Evolutionary conservation across 352 stramenopile genomes (phyloP).

Genomic region (Phytophthora nicotianae): DNA sequence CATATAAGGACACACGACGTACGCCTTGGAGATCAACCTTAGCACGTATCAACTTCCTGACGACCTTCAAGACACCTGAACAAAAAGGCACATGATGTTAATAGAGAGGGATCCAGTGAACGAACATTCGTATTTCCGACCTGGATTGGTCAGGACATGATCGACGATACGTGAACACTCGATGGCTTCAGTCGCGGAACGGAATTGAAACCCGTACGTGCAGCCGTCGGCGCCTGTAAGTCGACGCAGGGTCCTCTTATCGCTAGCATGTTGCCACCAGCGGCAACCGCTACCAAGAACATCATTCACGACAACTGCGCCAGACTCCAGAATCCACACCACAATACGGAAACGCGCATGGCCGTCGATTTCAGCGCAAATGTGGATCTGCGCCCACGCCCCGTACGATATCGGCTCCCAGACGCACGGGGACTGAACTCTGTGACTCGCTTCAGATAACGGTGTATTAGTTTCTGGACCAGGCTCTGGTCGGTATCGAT

Average conservation of each 20-base stretch:
- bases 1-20: slow-evolving; percentile 6
- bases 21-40: slow-evolving; percentile 28
- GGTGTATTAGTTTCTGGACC: not conserved
- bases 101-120: not conserved
- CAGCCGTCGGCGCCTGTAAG: slow-evolving; percentile 42
- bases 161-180: slow-evolving; percentile 59
- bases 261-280: slow-evolving; percentile 37
- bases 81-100: not conserved
- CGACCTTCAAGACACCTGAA: slow-evolving; percentile 22
- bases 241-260: slow-evolving; percentile 45
- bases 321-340: slow-evolving; percentile 62
- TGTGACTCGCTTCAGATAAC: not conserved
- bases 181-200: slow-evolving; percentile 41
- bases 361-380: slow-evolving; percentile 56
- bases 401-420: slow-evolving; percentile 52
- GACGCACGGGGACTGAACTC: not conserved
- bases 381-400: slow-evolving; percentile 56
- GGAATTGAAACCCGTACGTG: slow-evolving; percentile 58
- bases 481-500: slow-evolving; percentile 15
- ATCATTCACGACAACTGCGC: slow-evolving; percentile 61
- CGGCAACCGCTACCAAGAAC: slow-evolving; percentile 41
- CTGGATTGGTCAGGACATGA: slow-evolving; percentile 52
- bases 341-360: slow-evolving; percentile 54
- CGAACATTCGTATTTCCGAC: slow-evolving; percentile 15
- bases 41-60: slow-evolving; percentile 20